Evolutionary conservation across 768 basidiomycete species (phyloP), one percentile per base, ranked within the genome.

Genomic region (Cystofilobasidium bisporidii): DNA sequence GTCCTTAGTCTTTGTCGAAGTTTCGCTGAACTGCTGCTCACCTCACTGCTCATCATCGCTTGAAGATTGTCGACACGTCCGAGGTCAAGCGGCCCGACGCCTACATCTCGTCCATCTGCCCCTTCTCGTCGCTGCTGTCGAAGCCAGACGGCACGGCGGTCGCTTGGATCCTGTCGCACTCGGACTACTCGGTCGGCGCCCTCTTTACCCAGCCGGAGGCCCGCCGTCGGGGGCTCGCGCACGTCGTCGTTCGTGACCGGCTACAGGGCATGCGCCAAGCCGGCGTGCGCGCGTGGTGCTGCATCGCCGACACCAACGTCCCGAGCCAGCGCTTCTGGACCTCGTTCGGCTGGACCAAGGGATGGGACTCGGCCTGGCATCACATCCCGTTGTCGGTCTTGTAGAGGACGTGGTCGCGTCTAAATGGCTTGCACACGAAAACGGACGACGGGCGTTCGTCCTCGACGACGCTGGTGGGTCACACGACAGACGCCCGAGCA

Each of bases 61-160:
- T n/a, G n/a, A n/a, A 57, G 63, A 56, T 64, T 38, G 41, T 55
- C 53, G 24, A 38, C 12, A 64, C 63, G 8, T 64, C 63, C 40
- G 55, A 64, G 28, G 41, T 64, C 8, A 38, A 11, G 0, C 63
- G 63, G 26, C 22, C 63, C 0, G 20, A 9, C 24, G 50, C 33
- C 53, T 64, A 64, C 63, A 56, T 64, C 20, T 8, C 14, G 6
- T 41, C 53, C 36, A 36, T 64, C 50, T 30, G 56, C 14, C 63
- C 63, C 15, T 41, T 30, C 63, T 64, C 63, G 10, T 64, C 63
- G 11, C 38, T 43, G 5, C 40, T 55, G 12, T n/a, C 63, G 8
- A 0, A 48, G 17, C 26, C 63, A 22, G 26, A 38, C 38, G 32
- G 17, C 12, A 20, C 45, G 2, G 26, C 63, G 18, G 22, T 17